Evolutionary conservation across 1,139 yeast genomes (phyloP).

Genomic region (Pichia sp.): DNA sequence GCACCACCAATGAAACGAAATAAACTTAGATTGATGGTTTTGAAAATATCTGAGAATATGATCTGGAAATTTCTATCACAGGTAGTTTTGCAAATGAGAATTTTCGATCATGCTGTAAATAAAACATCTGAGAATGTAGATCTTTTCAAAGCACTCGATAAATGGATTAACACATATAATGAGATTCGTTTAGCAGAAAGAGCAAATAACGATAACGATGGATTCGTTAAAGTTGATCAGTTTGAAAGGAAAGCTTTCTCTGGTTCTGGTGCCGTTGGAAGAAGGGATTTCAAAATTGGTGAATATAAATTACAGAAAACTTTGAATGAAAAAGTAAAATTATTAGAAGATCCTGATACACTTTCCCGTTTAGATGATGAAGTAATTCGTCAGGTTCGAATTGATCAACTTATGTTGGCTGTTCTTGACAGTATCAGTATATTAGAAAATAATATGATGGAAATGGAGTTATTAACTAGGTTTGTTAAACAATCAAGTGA

Average conservation of each 20-base stretch:
- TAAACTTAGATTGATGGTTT: slow-evolving; percentile 12
- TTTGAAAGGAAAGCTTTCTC: slow-evolving; percentile 6
- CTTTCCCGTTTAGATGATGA: slow-evolving; percentile 43
- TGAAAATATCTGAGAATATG: slow-evolving; percentile 13
- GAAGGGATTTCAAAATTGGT: slow-evolving; percentile 68
- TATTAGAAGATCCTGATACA: slow-evolving; percentile 21
- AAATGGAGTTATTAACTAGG: slow-evolving; percentile 14
- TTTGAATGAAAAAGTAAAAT: slow-evolving; percentile 36
- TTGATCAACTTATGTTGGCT: slow-evolving; percentile 9
- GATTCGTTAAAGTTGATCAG: slow-evolving; percentile 11
- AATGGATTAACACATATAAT: slow-evolving; percentile 11
- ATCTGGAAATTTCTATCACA: slow-evolving; percentile 8
- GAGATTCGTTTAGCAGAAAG: slow-evolving; percentile 9
- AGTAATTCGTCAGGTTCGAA: slow-evolving; percentile 5
- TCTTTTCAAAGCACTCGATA: slow-evolving; percentile 5
- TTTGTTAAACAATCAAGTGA: slow-evolving; percentile 4
- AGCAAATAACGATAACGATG: slow-evolving; percentile 8
- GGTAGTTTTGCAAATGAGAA: slow-evolving; percentile 6
- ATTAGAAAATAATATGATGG: slow-evolving; percentile 14
- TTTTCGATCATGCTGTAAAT: slow-evolving; percentile 1
- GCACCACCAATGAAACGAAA: slow-evolving; percentile 10
- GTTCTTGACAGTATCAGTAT: slow-evolving; percentile 10
- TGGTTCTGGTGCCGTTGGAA: slow-evolving; percentile 39
- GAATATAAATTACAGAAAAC: slow-evolving; percentile 55
- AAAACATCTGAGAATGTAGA: background rate